Evolutionary conservation across 148 eudicot species (phyloP), one percentile per base, ranked within the genome.

Genomic region (Camellia sinensis): DNA sequence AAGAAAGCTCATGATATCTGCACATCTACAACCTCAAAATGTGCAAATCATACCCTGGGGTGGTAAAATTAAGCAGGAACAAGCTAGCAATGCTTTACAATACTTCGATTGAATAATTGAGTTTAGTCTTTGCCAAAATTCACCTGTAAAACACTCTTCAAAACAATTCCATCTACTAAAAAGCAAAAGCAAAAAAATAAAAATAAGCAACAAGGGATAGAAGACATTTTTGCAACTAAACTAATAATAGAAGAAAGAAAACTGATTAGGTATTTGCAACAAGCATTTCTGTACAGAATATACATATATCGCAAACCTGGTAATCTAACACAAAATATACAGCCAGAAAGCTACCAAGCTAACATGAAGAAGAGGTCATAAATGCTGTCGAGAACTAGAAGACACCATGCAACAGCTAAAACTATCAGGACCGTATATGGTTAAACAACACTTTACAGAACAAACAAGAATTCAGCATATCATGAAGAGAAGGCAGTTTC

Each of bases 401-500:
- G 12, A 19, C 18, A 0, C 19, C 10, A 50, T 19, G 64, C 82
- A 50, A 62, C 59, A 45, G 45, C 76, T 14, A 41, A 74, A 76
- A 41, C 83, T 74, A 60, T 48, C 53, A 60, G 77, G 62, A 73
- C 74, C 68, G 37, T 29, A 71, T 67, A 69, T 73, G 74, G 44
- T 61, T 5, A 62, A 54, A 53, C 17, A 41, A 65, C 71, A 62
- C 83, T 66, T 50, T 44, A 67, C 60, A 37, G 37, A 48, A 48
- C 67, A 75, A 43, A 61, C 53, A 63, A 45, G 8, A 67, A 64
- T 45, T 41, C 75, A 45, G 64, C 57, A 53, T 29, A 29, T 60
- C 64, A 67, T 2, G 79, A 70, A 77, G 90, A 78, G 78, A 93
- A 93, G 44, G 84, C 85, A 15, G 88, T 59, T 65, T 89, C 94